These are phyloP conservation scores for Rhinocladiella similis DNA, from an alignment of 2,329 filamentous ascomycete species.

Conservation along the genomic window DNA sequence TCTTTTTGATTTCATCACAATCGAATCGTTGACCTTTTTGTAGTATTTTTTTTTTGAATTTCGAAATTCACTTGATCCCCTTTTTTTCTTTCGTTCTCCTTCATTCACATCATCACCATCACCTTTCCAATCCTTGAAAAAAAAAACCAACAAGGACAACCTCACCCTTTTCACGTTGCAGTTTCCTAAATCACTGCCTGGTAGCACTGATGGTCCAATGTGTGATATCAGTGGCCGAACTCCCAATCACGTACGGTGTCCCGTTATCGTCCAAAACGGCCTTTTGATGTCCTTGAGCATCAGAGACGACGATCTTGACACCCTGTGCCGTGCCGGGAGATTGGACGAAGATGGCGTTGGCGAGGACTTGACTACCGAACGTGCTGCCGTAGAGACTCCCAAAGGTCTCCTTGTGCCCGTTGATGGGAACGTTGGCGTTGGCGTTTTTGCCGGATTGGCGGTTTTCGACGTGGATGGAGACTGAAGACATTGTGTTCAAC, in stretches of 20 bases:
- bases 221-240: neutral
- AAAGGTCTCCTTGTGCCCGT: neutral
- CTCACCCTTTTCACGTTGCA: too few species aligned
- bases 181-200: neutral
- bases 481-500: neutral
- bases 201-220: neutral
- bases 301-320: neutral
- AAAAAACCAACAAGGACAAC: too few species aligned
- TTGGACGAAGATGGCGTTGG: neutral
- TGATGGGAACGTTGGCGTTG: neutral
- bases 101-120: too few species aligned
- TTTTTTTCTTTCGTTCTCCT: too few species aligned
- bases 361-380: neutral
- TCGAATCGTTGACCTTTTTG: too few species aligned
- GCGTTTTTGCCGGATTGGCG: neutral
- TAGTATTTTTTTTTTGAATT: too few species aligned
- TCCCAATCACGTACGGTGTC: neutral
- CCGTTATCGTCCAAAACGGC: neutral
- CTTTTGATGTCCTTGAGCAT: neutral
- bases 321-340: neutral
- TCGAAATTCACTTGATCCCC: too few species aligned
- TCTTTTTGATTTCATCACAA: too few species aligned
- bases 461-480: neutral
- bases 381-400: neutral
- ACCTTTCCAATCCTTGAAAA: too few species aligned